Base-by-base conservation (phyloP, 2,329 filamentous ascomycete genomes). In the Zymoseptoria ardabiliae region DNA sequence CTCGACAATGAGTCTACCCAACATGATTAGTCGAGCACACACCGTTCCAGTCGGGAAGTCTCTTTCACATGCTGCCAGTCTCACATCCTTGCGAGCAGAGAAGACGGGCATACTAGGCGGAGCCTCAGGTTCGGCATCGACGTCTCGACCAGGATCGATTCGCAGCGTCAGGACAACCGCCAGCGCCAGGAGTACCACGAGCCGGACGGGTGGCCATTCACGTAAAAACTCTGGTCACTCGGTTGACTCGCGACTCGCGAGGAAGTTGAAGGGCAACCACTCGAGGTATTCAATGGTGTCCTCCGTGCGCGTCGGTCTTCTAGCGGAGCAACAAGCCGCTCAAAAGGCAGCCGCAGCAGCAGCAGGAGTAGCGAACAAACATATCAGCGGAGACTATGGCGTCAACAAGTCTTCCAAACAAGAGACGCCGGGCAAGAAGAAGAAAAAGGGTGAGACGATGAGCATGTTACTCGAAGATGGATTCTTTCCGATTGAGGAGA, bases 401-500 rank as follows among this genome's bases (percentile, higher is more conserved):
- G 35, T 45, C 0, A 45, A 45, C 35, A 45, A 45, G 17, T 17
- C 6, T 45, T 45, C 57, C 17, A 51, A 57, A 35, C 48, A 19
- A 11, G 30, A 60, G 19, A 58, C 41, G 10, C 55, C 53, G 10
- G 45, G 58, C 49, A 66, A 56, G 50, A 59, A 61, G n/a, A 59
- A 56, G 22, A 61, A 53, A 13, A 66, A 67, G 41, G 68, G 68
- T 48, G 65, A 69, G 59, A 70, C 68, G 3, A 68, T 70, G 66
- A 70, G 68, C 52, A 70, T 70, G 69, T 61, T 70, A 4, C 57
- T 70, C 4, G 66, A 69, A 28, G 60, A 63, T n/a, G 68, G 68
- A 17, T 70, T 71, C 60, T 70, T 70, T 52, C 63, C 64, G 2
- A 55, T 59, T 2, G 50, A 62, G 17, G 59, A 64, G 19, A 53